A percentile compares a stretch with the other conserved stretches of the same genome.
Conservation (phyloP, 176 grass and related monocot genomes). For the Juncus inflexus region DNA sequence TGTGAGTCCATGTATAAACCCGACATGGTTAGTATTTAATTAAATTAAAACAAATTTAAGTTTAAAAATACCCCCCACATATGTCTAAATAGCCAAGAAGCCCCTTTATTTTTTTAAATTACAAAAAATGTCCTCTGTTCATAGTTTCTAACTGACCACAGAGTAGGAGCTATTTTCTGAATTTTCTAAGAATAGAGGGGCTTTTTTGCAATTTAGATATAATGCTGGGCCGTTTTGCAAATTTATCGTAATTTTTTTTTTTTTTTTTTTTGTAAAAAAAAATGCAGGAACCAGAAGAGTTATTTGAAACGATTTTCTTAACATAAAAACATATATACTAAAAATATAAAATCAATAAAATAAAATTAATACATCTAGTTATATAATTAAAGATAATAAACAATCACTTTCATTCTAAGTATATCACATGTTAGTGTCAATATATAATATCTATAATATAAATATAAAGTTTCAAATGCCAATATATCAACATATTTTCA, state of each 20-base stretch:
- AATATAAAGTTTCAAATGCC: no score
- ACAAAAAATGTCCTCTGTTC: background rate
- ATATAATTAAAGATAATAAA: no score
- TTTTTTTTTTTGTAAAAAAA: background rate
- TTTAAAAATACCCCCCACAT: background rate
- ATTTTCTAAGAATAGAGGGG: background rate
- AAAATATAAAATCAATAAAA: no score
- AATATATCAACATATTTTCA: no score
- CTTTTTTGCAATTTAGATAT: background rate
- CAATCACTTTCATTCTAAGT: no score
- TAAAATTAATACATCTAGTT: no score
- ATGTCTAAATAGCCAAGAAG: background rate
- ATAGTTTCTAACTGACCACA: background rate
- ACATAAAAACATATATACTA: no score
- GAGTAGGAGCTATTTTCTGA: background rate
- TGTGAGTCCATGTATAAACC: conserved; percentile 98
- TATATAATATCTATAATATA: no score
- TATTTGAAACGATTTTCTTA: conserved; percentile 97
- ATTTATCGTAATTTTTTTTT: background rate
- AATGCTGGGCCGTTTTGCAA: background rate
- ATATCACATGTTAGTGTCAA: no score
- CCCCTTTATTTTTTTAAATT: background rate
- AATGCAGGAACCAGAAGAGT: conserved; percentile 69
- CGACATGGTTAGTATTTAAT: conserved; percentile 67
- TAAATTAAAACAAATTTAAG: conserved; percentile 6